Base-by-base conservation (phyloP, 495 filamentous ascomycete genomes). In the Neurospora tetraspora region DNA sequence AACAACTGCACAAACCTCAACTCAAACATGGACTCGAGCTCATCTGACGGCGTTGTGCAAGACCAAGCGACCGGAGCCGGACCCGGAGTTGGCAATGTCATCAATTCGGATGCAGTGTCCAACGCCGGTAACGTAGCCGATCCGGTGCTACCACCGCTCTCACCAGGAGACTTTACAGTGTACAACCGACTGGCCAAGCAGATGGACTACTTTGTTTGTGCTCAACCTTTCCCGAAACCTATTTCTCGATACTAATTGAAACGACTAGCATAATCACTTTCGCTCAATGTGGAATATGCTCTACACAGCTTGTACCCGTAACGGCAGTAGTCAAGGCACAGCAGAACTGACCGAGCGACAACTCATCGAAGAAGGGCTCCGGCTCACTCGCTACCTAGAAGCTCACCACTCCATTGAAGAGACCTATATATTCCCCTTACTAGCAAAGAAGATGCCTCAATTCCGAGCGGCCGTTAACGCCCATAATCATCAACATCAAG, bases 391-490 rank as follows among this genome's bases (percentile, higher is more conserved):
- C 7, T 88, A 92, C 71, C 87, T 98, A 3, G 85, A 89, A 39
- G 82, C 89, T 71, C 94, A 98, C 84, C 94, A 98, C 82, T 81
- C 78, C 42, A 94, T 97, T 75, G 94, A 98, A 80, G 94, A 98
- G 79, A 83, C 84, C 31, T 89, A 94, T 76, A 84, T 98, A 45
- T 96, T 96, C 80, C 94, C 94, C 18, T 73, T 91, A 4, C 86
- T 98, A 12, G 93, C 91, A 31, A 82, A 80, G 68, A 89, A 88
- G 74, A 97, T 97, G 94, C 92, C 94, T 9, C 90, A 90, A 69
- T 98, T 97, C 77, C 82, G 79, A 27, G 43, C 76, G 8, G 74
- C 72, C 43, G 27, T 37, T 20, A 59, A 72, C 31, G 45, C 69
- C 70, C 73, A 70, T 18, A 2, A 36, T 61, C 11, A 31, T 53